Conservation (phyloP, 768 basidiomycete species). For the Chalciporus pseudorubinellus region DNA sequence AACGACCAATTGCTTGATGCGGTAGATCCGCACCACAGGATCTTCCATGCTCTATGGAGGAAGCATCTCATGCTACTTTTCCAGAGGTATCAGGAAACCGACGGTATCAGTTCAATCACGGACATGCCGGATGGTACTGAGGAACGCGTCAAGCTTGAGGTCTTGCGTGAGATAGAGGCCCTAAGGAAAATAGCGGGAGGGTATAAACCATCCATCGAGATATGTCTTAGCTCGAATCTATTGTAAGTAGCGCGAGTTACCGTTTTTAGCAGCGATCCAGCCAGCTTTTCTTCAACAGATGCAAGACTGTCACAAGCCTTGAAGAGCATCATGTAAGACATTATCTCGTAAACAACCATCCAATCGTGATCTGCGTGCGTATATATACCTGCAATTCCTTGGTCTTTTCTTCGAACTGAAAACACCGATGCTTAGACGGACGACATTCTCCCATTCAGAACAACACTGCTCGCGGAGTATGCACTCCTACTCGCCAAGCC, state of each 20-base stretch:
- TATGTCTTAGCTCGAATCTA: constrained; percentile 79
- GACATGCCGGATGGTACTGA: constrained; percentile 9
- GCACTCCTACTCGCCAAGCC: constrained; percentile 69
- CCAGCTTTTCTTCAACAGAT: constrained; percentile 36
- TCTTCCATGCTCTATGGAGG: constrained; percentile 23
- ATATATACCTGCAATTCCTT: neutral
- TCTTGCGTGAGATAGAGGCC: constrained; percentile 20
- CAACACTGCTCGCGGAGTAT: constrained; percentile 72
- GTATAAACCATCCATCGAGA: constrained; percentile 65
- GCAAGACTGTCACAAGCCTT: constrained; percentile 63
- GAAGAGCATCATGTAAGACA: constrained; percentile 72
- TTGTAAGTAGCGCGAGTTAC: constrained; percentile 44
- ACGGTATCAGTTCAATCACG: constrained; percentile 5
- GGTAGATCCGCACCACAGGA: constrained; percentile 22
- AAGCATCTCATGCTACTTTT: constrained; percentile 23
- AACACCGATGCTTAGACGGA: constrained; percentile 57
- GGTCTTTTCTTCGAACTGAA: neutral
- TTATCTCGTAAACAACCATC: constrained; percentile 62
- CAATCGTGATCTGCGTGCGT: constrained; percentile 71
- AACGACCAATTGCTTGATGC: constrained; percentile 18
- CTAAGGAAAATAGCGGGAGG: constrained; percentile 12
- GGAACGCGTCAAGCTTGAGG: constrained; percentile 20
- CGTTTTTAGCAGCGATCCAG: neutral
- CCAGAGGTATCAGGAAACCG: constrained; percentile 16
- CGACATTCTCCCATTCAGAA: constrained; percentile 76